Conservation (phyloP, 2,329 filamentous ascomycete genomes). For the Stenocarpella maydis region DNA sequence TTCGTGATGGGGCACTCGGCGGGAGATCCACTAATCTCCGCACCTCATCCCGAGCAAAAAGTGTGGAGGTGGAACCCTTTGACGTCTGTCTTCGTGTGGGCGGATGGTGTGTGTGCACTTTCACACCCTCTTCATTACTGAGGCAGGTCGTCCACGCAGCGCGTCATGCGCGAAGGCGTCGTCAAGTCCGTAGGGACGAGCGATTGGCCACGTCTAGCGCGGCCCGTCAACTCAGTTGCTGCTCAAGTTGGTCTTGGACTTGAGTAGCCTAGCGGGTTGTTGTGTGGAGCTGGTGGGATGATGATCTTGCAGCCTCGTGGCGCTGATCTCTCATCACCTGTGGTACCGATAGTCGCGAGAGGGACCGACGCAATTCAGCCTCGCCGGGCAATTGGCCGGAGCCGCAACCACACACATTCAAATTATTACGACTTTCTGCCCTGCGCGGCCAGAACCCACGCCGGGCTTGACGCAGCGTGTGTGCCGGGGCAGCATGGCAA, state of each 20-base stretch:
- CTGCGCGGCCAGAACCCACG: conserved; percentile 9
- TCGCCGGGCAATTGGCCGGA: conserved; percentile 22
- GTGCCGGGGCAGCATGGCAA: neutral
- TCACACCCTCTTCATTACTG: conserved; percentile 8
- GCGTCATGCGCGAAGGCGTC: conserved; percentile 22
- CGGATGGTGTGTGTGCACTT: conserved; percentile 28
- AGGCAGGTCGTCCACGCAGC: conserved; percentile 17
- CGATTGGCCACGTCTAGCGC: conserved; percentile 32
- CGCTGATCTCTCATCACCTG: conserved; percentile 28
- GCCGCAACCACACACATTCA: neutral
- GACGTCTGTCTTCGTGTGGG: conserved; percentile 6
- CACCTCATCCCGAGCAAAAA: conserved; percentile 20
- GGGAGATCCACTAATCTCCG: conserved; percentile 27
- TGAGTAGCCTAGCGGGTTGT: too few relatives aligned
- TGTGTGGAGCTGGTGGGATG: neutral
- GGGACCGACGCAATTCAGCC: conserved; percentile 18
- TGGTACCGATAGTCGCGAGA: conserved; percentile 17
- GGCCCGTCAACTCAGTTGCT: conserved; percentile 2
- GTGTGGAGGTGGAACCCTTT: conserved; percentile 29
- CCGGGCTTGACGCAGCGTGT: neutral
- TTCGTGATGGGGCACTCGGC: conserved; percentile 29
- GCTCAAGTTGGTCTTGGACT: neutral
- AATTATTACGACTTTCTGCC: neutral
- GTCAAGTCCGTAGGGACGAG: conserved; percentile 1
- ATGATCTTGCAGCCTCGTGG: conserved; percentile 20